Conservation (phyloP, 345 rosid genomes). For the Tarenaya hassleriana region DNA sequence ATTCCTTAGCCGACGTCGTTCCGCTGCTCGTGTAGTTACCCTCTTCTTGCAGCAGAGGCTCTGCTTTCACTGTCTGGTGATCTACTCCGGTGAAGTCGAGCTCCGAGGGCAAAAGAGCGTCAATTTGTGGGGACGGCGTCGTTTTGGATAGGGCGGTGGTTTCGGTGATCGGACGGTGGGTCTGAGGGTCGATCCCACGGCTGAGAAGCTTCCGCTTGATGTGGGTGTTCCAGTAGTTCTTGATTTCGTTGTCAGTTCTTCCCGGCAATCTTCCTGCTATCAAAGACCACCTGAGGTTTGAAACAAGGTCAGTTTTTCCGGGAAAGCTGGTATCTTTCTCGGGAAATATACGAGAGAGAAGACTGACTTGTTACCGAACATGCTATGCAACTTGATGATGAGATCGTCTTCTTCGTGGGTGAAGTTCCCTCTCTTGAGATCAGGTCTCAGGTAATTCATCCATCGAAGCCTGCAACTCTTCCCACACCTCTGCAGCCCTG, state of each 20-base stretch:
- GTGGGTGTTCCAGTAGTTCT: slow-evolving; percentile 89
- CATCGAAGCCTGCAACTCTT: slow-evolving; percentile 79
- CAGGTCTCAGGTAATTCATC: slow-evolving; percentile 67
- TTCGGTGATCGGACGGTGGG: slow-evolving; percentile 49
- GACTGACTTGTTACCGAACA: slow-evolving; percentile 75
- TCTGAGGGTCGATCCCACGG: slow-evolving; percentile 70
- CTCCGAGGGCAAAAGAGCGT: not conserved
- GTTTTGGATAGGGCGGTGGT: slow-evolving; percentile 15
- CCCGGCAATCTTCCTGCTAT: slow-evolving; percentile 81
- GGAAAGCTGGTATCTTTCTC: not conserved
- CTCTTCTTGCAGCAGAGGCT: slow-evolving; percentile 22
- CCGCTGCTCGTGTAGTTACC: slow-evolving; percentile 25
- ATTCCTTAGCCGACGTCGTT: slow-evolving; percentile 22
- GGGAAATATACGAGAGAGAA: not conserved
- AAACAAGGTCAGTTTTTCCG: not conserved
- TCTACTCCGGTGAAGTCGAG: slow-evolving; percentile 22
- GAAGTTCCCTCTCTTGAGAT: slow-evolving; percentile 90
- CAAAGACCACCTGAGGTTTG: slow-evolving; percentile 58
- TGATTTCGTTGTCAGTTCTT: slow-evolving; percentile 87
- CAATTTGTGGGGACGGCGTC: not conserved
- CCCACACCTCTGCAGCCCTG: slow-evolving; percentile 79
- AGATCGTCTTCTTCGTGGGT: slow-evolving; percentile 69
- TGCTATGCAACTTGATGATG: slow-evolving; percentile 67
- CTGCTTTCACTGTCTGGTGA: slow-evolving; percentile 18
- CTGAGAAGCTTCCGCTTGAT: slow-evolving; percentile 69